Conservation (phyloP, 306 rosid genomes). For the Cucurbita ficifolia region DNA sequence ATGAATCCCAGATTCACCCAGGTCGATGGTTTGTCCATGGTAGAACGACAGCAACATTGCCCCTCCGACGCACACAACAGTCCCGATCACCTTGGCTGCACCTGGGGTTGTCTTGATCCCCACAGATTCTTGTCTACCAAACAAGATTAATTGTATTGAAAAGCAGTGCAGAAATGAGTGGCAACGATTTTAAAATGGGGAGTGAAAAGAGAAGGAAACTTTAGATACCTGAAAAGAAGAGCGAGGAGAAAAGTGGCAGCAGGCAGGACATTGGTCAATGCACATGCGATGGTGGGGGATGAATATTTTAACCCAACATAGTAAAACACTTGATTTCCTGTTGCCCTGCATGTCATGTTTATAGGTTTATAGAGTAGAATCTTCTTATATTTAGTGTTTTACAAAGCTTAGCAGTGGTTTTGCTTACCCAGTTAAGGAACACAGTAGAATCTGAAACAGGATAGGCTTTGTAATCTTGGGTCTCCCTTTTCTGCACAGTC, state of each 20-base stretch:
- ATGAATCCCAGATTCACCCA: constrained; percentile 47
- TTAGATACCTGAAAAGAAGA: constrained; percentile 35
- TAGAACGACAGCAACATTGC: constrained; percentile 61
- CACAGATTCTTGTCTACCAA: constrained; percentile 52
- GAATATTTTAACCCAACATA: constrained; percentile 51
- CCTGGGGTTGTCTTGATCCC: constrained; percentile 31
- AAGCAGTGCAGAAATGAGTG: too few species aligned
- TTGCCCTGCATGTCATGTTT: constrained; percentile 31
- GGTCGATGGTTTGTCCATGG: constrained; percentile 43
- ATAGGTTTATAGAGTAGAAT: too few species aligned
- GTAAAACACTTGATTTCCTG: constrained; percentile 50
- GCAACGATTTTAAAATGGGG: too few species aligned
- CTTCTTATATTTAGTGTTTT: neutral
- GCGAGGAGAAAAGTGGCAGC: constrained; percentile 87
- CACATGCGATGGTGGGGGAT: constrained; percentile 49
- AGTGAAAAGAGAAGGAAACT: neutral
- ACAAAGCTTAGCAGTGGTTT: neutral
- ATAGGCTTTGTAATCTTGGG: neutral
- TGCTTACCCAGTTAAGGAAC: constrained; percentile 78
- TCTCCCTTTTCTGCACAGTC: neutral
- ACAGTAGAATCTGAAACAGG: constrained; percentile 32
- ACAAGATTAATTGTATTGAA: neutral
- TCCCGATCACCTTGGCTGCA: constrained; percentile 42
- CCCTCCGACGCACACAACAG: constrained; percentile 54
- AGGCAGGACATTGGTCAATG: constrained; percentile 62